Evolutionary conservation across 2,329 filamentous ascomycete genomes (phyloP).

Genomic region (Talaromyces sp.): DNA sequence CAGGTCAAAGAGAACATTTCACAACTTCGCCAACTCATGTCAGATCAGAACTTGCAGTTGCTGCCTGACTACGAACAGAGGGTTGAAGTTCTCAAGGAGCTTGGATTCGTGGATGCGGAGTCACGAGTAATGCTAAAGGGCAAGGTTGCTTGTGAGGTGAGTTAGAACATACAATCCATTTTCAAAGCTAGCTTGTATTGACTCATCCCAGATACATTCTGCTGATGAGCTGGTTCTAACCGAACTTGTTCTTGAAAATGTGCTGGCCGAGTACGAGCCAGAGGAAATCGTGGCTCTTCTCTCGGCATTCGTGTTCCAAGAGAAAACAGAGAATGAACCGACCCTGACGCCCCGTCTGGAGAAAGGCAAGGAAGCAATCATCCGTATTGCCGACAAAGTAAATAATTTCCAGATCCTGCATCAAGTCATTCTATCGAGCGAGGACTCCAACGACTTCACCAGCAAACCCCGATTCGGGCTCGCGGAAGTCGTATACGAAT

Average conservation of each 20-base stretch:
- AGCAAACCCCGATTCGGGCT: slow-evolving; percentile 84
- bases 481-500: slow-evolving; percentile 97
- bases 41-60: slow-evolving; percentile 92
- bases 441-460: slow-evolving; percentile 90
- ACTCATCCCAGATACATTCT: slow-evolving; percentile 68
- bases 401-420: slow-evolving; percentile 84
- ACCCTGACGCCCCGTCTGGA: slow-evolving; percentile 79
- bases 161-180: slow-evolving; percentile 11
- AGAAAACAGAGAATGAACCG: slow-evolving; percentile 82
- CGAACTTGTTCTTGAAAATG: slow-evolving; percentile 93
- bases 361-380: slow-evolving; percentile 77
- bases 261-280: slow-evolving; percentile 89
- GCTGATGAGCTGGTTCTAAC: slow-evolving; percentile 95
- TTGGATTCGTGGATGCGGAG: slow-evolving; percentile 85
- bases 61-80: slow-evolving; percentile 96
- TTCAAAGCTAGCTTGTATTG: background rate
- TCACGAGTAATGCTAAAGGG: slow-evolving; percentile 92
- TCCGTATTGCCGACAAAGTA: slow-evolving; percentile 87
- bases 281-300: slow-evolving; percentile 94
- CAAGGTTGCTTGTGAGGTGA: slow-evolving; percentile 88
- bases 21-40: slow-evolving; percentile 81
- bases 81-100: slow-evolving; percentile 83
- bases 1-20: slow-evolving; percentile 90
- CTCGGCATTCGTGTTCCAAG: slow-evolving; percentile 94
- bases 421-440: slow-evolving; percentile 85